A percentile compares a stretch with the other conserved stretches of the same genome.
phyloP scores from a whole-genome alignment of 106 monocot genomes.

The Acanthochlamys bracteata region DNA sequence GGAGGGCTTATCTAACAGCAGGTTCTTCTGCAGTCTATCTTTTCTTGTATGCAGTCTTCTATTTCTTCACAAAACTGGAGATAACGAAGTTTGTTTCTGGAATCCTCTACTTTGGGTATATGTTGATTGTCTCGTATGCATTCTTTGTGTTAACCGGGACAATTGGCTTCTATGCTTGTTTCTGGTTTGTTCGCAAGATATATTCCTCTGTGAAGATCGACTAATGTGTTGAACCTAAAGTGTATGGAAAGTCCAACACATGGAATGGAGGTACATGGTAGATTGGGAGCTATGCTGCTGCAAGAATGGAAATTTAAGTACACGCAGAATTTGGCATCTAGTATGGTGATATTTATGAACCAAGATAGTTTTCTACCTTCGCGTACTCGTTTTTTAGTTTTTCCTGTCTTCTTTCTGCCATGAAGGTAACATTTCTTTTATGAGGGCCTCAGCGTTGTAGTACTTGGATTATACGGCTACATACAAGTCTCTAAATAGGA shows the following conservation, averaged over 20 bases:
- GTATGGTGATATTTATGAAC: not conserved
- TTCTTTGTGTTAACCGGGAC: conserved; percentile 18
- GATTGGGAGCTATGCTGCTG: too few species aligned
- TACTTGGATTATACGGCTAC: not conserved
- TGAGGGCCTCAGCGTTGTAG: not conserved
- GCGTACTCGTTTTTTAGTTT: not conserved
- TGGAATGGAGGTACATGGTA: too few species aligned
- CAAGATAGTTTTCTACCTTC: not conserved
- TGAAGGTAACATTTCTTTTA: not conserved
- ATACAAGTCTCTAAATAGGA: too few species aligned
- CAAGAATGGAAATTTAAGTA: too few species aligned
- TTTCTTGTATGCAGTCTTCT: conserved; percentile 13
- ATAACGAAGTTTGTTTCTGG: conserved; percentile 14
- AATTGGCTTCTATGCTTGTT: conserved; percentile 16
- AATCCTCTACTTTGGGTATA: conserved; percentile 16
- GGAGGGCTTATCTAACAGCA: conserved; percentile 17
- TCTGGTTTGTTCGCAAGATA: conserved; percentile 25
- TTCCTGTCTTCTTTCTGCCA: not conserved
- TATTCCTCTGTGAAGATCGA: conserved; percentile 40
- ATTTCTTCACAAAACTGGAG: conserved; percentile 18
- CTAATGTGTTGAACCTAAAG: conserved; percentile 1
- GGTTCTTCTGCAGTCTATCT: conserved; percentile 16
- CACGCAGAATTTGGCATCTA: not conserved
- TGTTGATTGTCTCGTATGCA: conserved; percentile 14
- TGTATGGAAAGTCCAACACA: too few species aligned